A percentile compares a stretch with the other conserved stretches of the same genome.
These are phyloP conservation scores for Lecanicillium sp. DNA, from an alignment of 2,329 filamentous ascomycete genomes.

Conservation along the genomic window DNA sequence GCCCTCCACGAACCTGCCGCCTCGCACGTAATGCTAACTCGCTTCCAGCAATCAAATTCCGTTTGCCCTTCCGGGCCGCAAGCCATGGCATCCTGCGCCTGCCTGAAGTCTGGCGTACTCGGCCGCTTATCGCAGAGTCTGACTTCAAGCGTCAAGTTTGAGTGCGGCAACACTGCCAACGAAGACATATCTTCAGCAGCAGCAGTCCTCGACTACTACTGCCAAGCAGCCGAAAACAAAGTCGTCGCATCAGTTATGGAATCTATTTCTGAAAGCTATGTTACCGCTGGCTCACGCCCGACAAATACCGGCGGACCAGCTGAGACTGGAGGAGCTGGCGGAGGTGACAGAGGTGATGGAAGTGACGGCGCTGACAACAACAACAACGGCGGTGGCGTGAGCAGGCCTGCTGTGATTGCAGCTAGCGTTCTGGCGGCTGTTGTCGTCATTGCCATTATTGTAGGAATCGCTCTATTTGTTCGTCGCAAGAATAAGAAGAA, in stretches of 20 bases:
- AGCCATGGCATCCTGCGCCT: conserved; percentile 37
- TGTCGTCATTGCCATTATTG: conserved; percentile 1
- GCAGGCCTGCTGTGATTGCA: conserved; percentile 4
- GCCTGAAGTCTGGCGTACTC: conserved; percentile 33
- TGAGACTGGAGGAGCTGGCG: background rate
- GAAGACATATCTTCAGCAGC: conserved; percentile 33
- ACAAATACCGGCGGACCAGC: background rate
- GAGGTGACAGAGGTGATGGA: background rate
- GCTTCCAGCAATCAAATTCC: conserved; percentile 4
- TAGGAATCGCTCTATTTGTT: background rate
- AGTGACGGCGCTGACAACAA: background rate
- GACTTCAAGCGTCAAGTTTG: conserved; percentile 27
- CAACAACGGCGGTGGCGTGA: background rate
- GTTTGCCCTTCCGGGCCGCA: conserved; percentile 33
- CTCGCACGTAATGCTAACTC: too few relatives aligned
- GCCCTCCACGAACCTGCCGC: too few relatives aligned
- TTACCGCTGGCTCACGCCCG: background rate
- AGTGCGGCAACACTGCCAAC: conserved; percentile 27
- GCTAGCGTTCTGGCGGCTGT: conserved; percentile 4
- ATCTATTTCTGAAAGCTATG: conserved; percentile 15
- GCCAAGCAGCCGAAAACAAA: conserved; percentile 31
- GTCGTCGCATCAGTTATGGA: conserved; percentile 28
- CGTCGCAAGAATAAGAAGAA: conserved; percentile 6
- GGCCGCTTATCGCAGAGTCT: conserved; percentile 27
- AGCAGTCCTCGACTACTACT: conserved; percentile 32